These are phyloP conservation scores for Agapanthus africanus DNA, from an alignment of 106 monocot genomes.

Conservation along the genomic window DNA sequence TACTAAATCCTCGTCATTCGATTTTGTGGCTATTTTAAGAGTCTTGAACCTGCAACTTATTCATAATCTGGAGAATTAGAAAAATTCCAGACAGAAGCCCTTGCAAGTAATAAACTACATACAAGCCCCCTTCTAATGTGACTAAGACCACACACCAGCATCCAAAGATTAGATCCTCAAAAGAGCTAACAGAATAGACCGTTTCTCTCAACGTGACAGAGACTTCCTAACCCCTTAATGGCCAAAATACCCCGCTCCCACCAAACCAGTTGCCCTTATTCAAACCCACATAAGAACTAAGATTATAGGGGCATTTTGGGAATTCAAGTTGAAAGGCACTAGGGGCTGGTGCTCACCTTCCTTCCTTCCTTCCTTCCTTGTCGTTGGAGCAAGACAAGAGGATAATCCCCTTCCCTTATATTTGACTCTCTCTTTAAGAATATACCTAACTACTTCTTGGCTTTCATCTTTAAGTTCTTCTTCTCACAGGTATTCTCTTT, in stretches of 20 bases:
- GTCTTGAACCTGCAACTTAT: too few relatives aligned
- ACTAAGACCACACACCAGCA: too few relatives aligned
- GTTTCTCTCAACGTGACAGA: background rate
- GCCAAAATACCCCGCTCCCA: background rate
- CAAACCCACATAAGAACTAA: too few relatives aligned
- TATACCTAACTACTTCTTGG: background rate
- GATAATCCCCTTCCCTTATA: background rate
- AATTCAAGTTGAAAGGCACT: conserved; percentile 25
- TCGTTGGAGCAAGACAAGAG: background rate
- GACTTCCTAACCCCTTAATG: background rate
- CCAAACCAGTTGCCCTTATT: background rate
- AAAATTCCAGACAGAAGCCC: too few relatives aligned
- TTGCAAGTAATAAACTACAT: too few relatives aligned
- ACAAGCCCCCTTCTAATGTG: too few relatives aligned
- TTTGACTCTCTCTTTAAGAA: background rate
- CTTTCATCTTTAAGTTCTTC: background rate
- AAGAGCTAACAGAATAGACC: too few relatives aligned
- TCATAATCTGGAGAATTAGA: too few relatives aligned
- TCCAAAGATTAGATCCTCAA: too few relatives aligned
- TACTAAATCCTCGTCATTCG: too few relatives aligned
- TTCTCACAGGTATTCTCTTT: background rate
- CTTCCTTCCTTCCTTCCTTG: too few relatives aligned
- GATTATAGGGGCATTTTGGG: conserved; percentile 8
- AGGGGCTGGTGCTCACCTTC: conserved; percentile 8
- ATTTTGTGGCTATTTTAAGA: too few relatives aligned